Conservation (phyloP, 495 filamentous ascomycete species). For the Tuber indicum region DNA sequence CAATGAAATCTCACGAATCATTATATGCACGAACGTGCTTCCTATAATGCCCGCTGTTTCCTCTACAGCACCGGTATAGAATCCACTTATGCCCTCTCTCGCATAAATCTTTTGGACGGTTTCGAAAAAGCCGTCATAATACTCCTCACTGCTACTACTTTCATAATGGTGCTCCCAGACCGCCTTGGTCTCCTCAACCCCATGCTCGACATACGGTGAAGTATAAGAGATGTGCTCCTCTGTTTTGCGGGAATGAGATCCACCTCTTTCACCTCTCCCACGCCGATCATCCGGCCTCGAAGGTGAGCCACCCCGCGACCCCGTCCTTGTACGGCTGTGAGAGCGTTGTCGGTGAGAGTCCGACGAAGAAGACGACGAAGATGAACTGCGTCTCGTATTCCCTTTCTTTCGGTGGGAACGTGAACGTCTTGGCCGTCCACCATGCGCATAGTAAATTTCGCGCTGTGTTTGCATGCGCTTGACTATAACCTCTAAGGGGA, state of each 20-base stretch:
- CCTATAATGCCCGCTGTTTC: slow-evolving; percentile 65
- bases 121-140: slow-evolving; percentile 58
- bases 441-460: slow-evolving; percentile 45
- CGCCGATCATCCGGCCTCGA: slow-evolving; percentile 10
- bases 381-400: neutral
- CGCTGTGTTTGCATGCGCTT: slow-evolving; percentile 78
- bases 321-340: slow-evolving; percentile 10
- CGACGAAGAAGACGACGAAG: neutral
- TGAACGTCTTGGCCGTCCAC: neutral
- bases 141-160: slow-evolving; percentile 20
- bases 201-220: neutral
- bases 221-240: neutral
- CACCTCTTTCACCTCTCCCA: slow-evolving; percentile 20
- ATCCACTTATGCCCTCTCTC: slow-evolving; percentile 59
- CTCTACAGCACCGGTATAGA: slow-evolving; percentile 67
- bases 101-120: slow-evolving; percentile 66
- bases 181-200: neutral
- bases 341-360: neutral
- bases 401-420: slow-evolving; percentile 1
- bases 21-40: slow-evolving; percentile 40
- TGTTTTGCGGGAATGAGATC: neutral
- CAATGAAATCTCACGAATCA: slow-evolving; percentile 30
- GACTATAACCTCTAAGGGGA: slow-evolving; percentile 79
- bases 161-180: neutral
- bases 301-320: slow-evolving; percentile 7